A percentile compares a stretch with the other conserved stretches of the same genome.
phyloP scores from a whole-genome alignment of 2,329 filamentous ascomycete genomes.

The Teratosphaeria destructans region DNA sequence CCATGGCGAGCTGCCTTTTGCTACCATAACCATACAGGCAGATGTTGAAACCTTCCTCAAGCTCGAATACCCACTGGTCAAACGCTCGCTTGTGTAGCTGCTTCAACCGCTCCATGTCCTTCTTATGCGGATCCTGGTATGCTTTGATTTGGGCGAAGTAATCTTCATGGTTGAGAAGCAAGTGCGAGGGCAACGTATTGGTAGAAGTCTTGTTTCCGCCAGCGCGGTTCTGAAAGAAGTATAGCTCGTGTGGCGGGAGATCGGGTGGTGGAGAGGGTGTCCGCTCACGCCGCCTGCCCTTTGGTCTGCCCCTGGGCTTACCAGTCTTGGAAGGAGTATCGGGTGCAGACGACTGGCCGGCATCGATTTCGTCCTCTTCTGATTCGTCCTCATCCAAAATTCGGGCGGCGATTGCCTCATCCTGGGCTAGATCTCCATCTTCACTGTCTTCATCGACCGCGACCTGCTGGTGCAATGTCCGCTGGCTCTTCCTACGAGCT shows the following conservation, averaged over 20 bases:
- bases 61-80: slow-evolving; percentile 85
- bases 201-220: slow-evolving; percentile 75
- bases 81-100: slow-evolving; percentile 72
- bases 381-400: slow-evolving; percentile 53
- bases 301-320: slow-evolving; percentile 40
- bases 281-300: slow-evolving; percentile 44
- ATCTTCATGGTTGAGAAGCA: slow-evolving; percentile 79
- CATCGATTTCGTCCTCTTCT: slow-evolving; percentile 27
- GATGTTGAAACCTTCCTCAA: slow-evolving; percentile 74
- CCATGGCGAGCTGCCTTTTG: slow-evolving; percentile 63
- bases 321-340: slow-evolving; percentile 37
- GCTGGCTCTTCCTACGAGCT: slow-evolving; percentile 74
- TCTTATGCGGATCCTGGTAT: slow-evolving; percentile 57
- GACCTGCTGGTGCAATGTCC: slow-evolving; percentile 62
- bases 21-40: slow-evolving; percentile 91
- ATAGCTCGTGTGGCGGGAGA: slow-evolving; percentile 78
- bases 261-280: slow-evolving; percentile 73
- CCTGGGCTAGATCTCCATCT: slow-evolving; percentile 38
- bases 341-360: slow-evolving; percentile 33
- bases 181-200: slow-evolving; percentile 65
- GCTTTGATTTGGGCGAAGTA: slow-evolving; percentile 64
- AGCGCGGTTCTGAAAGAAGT: slow-evolving; percentile 84
- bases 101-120: slow-evolving; percentile 61
- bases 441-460: slow-evolving; percentile 41
- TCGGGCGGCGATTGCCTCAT: slow-evolving; percentile 55